Conservation (phyloP, 495 filamentous ascomycete genomes). For the Chlorociboria aeruginascens region DNA sequence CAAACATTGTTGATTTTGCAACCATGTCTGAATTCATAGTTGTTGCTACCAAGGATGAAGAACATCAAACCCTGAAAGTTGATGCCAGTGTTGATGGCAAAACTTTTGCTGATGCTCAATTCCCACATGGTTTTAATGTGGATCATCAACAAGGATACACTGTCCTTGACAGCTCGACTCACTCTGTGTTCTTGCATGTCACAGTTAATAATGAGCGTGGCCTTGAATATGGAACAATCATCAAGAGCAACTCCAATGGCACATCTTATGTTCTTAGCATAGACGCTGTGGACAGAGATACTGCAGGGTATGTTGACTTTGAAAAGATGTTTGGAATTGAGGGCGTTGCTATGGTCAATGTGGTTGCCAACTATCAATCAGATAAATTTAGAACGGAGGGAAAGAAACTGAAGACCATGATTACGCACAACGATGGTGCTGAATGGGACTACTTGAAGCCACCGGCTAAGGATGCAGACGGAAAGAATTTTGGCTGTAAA, state of each 20-base stretch:
- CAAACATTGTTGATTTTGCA: constrained; percentile 71
- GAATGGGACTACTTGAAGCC: constrained; percentile 68
- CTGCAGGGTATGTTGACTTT: constrained; percentile 75
- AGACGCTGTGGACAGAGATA: constrained; percentile 63
- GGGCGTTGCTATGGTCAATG: constrained; percentile 77
- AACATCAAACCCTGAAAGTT: constrained; percentile 56
- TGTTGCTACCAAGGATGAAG: constrained; percentile 58
- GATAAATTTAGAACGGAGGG: constrained; percentile 43
- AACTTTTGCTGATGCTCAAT: constrained; percentile 70
- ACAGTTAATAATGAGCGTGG: constrained; percentile 49
- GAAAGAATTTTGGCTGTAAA: constrained; percentile 56
- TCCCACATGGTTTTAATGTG: constrained; percentile 72
- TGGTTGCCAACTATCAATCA: constrained; percentile 60
- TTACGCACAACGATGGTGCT: constrained; percentile 91
- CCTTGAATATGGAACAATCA: constrained; percentile 66
- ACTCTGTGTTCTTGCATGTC: constrained; percentile 87
- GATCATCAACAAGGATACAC: constrained; percentile 71
- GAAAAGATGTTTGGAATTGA: constrained; percentile 90
- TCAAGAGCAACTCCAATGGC: constrained; percentile 97
- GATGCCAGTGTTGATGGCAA: constrained; percentile 74
- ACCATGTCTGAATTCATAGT: constrained; percentile 94
- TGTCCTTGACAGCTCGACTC: constrained; percentile 82
- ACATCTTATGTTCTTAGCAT: constrained; percentile 84
- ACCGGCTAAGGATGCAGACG: constrained; percentile 53
- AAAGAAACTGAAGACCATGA: constrained; percentile 79